These are phyloP conservation scores for Talaromyces sp. DNA, from an alignment of 2,329 filamentous ascomycete species.

Conservation along the genomic window DNA sequence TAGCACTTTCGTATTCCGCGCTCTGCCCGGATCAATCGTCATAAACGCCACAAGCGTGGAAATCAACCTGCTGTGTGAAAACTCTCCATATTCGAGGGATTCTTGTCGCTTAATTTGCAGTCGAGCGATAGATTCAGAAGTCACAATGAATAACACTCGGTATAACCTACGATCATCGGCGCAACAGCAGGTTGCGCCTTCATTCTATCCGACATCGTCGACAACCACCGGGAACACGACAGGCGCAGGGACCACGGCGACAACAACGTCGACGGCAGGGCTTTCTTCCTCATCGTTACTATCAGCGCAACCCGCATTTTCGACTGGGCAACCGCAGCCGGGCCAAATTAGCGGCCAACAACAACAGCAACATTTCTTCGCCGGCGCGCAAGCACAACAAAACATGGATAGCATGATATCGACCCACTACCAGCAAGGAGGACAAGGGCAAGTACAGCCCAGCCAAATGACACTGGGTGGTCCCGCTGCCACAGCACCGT, in stretches of 20 bases:
- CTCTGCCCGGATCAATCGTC: neutral
- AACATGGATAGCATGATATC: neutral
- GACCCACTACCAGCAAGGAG: conserved; percentile 20
- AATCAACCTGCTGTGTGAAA: neutral
- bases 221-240: neutral
- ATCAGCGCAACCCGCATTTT: neutral
- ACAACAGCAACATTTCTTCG: conserved; percentile 7
- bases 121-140: neutral
- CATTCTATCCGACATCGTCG: conserved; percentile 10
- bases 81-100: neutral
- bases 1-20: neutral
- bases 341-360: neutral
- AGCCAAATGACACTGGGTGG: conserved; percentile 29
- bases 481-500: conserved; percentile 51
- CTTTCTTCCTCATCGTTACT: neutral
- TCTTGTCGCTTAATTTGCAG: neutral
- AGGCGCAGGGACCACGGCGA: neutral
- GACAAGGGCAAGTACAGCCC: conserved; percentile 22
- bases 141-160: conserved; percentile 12
- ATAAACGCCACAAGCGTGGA: neutral
- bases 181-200: conserved; percentile 7
- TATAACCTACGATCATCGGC: conserved; percentile 17
- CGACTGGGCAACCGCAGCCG: neutral
- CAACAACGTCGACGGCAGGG: conserved; percentile 3
- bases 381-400: neutral